Conservation (phyloP, 192 early-diverging fungal species). For the Backusella psychrophila region DNA sequence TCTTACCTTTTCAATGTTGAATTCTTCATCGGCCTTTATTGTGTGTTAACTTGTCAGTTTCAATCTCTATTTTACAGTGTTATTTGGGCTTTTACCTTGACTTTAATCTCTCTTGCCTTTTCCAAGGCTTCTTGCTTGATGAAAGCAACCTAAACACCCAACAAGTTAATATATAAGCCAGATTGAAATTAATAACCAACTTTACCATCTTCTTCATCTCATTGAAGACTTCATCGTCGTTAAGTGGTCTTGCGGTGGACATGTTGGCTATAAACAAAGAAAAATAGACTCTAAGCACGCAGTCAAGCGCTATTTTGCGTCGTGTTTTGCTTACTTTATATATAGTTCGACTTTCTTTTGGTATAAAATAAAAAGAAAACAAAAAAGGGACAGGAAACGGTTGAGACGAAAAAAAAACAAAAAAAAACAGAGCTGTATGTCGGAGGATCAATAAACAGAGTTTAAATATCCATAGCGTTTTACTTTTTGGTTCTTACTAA, state of each 20-base stretch:
- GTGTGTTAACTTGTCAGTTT: background rate
- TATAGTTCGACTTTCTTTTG: background rate
- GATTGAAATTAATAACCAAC: background rate
- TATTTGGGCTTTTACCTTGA: constrained; percentile 63
- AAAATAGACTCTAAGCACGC: background rate
- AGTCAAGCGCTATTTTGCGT: background rate
- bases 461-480: background rate
- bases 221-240: constrained; percentile 91
- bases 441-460: background rate
- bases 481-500: background rate
- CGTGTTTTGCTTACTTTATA: background rate
- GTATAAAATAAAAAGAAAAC: background rate
- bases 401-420: background rate
- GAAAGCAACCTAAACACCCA: constrained; percentile 75
- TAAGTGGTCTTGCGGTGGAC: constrained; percentile 56
- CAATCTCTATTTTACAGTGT: background rate
- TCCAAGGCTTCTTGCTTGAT: constrained; percentile 99
- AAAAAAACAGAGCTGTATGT: background rate
- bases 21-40: constrained; percentile 93
- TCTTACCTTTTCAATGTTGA: constrained; percentile 96
- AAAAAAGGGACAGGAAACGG: background rate
- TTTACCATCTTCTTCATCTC: constrained; percentile 99
- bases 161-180: background rate
- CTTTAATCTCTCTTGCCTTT: constrained; percentile 97
- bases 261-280: constrained; percentile 10